Conservation (phyloP, 257 asterid genomes). For the Solanum ahanhuiri region DNA sequence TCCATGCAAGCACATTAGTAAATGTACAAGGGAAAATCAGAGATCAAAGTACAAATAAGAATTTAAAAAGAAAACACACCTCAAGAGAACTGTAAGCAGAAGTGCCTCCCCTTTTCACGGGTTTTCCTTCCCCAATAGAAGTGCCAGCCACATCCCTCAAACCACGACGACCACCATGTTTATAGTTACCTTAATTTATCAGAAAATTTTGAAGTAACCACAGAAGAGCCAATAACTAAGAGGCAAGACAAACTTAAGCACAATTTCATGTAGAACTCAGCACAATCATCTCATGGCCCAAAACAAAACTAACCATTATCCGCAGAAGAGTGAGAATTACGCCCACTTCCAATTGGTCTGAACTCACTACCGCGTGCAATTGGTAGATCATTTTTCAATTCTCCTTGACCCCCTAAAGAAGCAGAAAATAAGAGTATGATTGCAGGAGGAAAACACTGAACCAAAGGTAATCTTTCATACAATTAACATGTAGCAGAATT, state of each 20-base stretch:
- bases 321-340: constrained; percentile 37
- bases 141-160: constrained; percentile 38
- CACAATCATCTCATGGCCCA: constrained; percentile 1
- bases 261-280: background rate
- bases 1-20: background rate
- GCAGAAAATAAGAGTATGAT: background rate
- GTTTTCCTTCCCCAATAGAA: constrained; percentile 48
- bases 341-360: constrained; percentile 40
- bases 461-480: background rate
- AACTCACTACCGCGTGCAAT: constrained; percentile 36
- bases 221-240: background rate
- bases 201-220: constrained; percentile 3
- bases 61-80: constrained; percentile 27
- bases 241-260: background rate
- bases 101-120: constrained; percentile 49
- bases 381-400: constrained; percentile 30
- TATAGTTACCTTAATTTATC: constrained; percentile 45
- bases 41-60: background rate
- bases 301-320: constrained; percentile 50
- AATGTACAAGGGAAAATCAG: background rate
- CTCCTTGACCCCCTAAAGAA: constrained; percentile 40
- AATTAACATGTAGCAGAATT: background rate
- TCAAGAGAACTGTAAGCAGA: constrained; percentile 48
- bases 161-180: constrained; percentile 64
- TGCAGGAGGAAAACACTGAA: background rate